phyloP scores from a whole-genome alignment of 1,284 basidiomycete genomes.

The Trichosporon sp. region DNA sequence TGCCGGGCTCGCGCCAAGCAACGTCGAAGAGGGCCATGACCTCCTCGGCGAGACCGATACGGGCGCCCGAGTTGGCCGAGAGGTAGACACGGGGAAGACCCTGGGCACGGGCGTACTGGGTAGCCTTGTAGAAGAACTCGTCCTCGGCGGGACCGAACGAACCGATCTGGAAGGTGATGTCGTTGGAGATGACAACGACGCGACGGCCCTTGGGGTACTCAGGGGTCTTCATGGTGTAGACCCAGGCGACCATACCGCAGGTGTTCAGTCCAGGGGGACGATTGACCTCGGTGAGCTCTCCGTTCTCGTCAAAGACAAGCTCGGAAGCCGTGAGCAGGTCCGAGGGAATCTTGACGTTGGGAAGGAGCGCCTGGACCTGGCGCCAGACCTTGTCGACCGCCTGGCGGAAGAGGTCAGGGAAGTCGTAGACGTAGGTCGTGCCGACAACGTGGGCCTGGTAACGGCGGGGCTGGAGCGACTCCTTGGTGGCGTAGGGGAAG shows the following conservation, averaged over 20 bases:
- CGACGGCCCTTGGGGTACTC: conserved; percentile 89
- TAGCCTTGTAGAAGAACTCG: conserved; percentile 93
- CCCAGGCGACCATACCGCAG: conserved; percentile 98
- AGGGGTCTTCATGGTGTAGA: conserved; percentile 88
- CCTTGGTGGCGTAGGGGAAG: conserved; percentile 92
- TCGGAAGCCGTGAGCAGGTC: conserved; percentile 80
- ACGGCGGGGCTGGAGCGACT: conserved; percentile 97
- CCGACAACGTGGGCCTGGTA: conserved; percentile 99
- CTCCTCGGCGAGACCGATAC: conserved; percentile 95
- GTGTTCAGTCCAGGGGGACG: conserved; percentile 90
- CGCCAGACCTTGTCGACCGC: conserved; percentile 92
- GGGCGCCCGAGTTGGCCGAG: conserved; percentile 97
- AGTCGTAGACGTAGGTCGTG: conserved; percentile 98
- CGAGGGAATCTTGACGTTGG: conserved; percentile 73
- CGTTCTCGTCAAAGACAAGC: conserved; percentile 91
- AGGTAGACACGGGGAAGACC: conserved; percentile 95
- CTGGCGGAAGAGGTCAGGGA: conserved; percentile 97
- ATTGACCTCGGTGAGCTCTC: conserved; percentile 84
- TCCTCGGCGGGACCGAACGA: conserved; percentile 97
- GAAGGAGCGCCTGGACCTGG: conserved; percentile 67
- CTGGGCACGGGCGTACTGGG: conserved; percentile 83
- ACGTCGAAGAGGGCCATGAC: conserved; percentile 84
- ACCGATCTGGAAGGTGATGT: conserved; percentile 98
- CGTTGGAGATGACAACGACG: conserved; percentile 91
- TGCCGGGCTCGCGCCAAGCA: conserved; percentile 79